Percentiles rank a stretch among this genome's conserved stretches.
phyloP scores from a whole-genome alignment of 495 filamentous ascomycete species.

The Staphylotrichum tortipilum region DNA sequence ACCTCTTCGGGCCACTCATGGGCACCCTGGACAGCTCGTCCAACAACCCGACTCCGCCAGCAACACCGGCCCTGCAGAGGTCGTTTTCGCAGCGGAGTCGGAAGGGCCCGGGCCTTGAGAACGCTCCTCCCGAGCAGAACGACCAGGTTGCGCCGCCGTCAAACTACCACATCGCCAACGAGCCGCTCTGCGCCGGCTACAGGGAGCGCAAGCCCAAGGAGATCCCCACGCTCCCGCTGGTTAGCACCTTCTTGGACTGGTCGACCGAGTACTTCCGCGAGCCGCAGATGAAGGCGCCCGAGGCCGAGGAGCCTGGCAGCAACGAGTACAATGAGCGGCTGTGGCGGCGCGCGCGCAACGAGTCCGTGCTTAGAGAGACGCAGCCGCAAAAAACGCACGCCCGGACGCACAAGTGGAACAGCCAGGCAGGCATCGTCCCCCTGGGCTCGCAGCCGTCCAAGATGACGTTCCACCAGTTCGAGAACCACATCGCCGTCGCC shows the following conservation, averaged over 20 bases:
- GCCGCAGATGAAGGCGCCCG: constrained; percentile 94
- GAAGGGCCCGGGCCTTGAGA: constrained; percentile 55
- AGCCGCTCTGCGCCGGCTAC: constrained; percentile 68
- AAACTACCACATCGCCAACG: constrained; percentile 65
- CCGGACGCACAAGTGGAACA: constrained; percentile 75
- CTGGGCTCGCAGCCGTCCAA: constrained; percentile 81
- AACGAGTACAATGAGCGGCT: constrained; percentile 94
- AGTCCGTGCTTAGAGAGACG: constrained; percentile 80
- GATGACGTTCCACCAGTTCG: constrained; percentile 96
- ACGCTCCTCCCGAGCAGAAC: constrained; percentile 63
- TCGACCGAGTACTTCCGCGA: constrained; percentile 98
- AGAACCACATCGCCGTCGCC: constrained; percentile 88
- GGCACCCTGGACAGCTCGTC: constrained; percentile 33
- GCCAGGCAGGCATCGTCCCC: constrained; percentile 64
- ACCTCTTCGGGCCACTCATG: constrained; percentile 49
- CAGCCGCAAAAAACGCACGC: constrained; percentile 87
- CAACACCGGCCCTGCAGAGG: constrained; percentile 37
- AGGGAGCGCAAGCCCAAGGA: constrained; percentile 48
- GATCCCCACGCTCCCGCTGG: constrained; percentile 58
- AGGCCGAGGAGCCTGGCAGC: constrained; percentile 92
- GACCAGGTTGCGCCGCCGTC: constrained; percentile 60
- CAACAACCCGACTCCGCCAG: constrained; percentile 19
- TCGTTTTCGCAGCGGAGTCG: constrained; percentile 28
- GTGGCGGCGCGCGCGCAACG: constrained; percentile 89
- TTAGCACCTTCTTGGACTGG: constrained; percentile 85